Base-by-base conservation (phyloP, 2,329 filamentous ascomycete genomes). In the Cercospora brassicicola region DNA sequence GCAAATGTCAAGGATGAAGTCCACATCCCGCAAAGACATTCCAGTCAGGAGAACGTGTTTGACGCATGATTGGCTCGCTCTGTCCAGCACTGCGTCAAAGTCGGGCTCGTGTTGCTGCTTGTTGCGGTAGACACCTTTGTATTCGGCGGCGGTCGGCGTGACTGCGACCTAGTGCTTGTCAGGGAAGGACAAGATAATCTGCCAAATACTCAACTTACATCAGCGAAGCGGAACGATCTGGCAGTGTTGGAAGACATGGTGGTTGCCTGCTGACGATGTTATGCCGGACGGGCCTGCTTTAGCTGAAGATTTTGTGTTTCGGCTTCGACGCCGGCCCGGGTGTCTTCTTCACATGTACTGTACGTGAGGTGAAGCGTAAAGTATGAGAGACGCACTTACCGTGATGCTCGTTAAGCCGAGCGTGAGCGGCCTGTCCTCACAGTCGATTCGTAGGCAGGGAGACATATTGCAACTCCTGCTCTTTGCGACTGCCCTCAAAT, bases 81-180 rank as follows among this genome's bases (percentile, higher is more conserved):
- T 79, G 28, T 81, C 79, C 36, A 85, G 77, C 0, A 81, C 81
- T 0, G 78, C 75, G 1, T 73, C 68, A 64, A 85, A 82, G 67
- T 85, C 84, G 1, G 81, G 75, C 3, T 78, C 74, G 59, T 85
- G 84, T 61, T 83, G 82, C 66, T 83, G 79, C 67, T 85, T 85
- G 67, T 79, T 79, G 6, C 84, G 81, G 67, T 86, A 86, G 65
- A 83, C 78, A 13, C 84, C 84, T n/a, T 81, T 79, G 65, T 85
- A 85, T 67, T 86, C 82, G 8, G 73, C 72, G 18, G 76, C 75
- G 15, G 76, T 78, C 53, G 76, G 75, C 33, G 77, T 78, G 4
- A 78, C 74, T 55, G 77, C 77, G 64, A 78, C 75, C 77, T 78
- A 53, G 13, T 6, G 18, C 9, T 4, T 39, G 11, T 61, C 33